A percentile compares a stretch with the other conserved stretches of the same genome.
These are phyloP conservation scores for Sporothrix brasiliensis DNA, from an alignment of 2,329 filamentous ascomycete species.

Conservation along the genomic window DNA sequence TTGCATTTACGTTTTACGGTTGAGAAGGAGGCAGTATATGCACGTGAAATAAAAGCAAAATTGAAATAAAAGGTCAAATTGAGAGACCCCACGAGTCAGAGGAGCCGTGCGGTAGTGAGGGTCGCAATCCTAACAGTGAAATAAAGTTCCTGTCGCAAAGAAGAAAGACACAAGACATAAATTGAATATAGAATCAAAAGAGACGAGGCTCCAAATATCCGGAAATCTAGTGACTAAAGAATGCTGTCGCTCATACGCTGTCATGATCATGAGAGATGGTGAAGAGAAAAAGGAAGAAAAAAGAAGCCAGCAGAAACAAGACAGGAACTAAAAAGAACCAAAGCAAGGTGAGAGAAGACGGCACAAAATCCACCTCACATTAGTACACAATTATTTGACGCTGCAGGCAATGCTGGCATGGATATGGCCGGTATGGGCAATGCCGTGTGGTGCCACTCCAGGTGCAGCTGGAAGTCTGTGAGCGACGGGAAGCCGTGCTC, in stretches of 20 bases:
- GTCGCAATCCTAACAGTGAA: neutral
- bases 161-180: neutral
- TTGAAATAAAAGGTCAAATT: neutral
- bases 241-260: constrained; percentile 22
- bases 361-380: constrained; percentile 31
- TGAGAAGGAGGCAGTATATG: neutral
- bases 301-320: neutral
- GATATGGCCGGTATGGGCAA: constrained; percentile 45
- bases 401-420: constrained; percentile 43
- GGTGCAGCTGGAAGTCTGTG: constrained; percentile 55
- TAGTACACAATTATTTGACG: constrained; percentile 45
- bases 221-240: constrained; percentile 9
- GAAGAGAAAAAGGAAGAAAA: neutral
- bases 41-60: neutral
- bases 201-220: constrained; percentile 15
- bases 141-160: neutral
- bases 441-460: constrained; percentile 59
- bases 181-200: neutral
- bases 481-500: constrained; percentile 55
- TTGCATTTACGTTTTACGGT: neutral
- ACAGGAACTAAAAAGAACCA: neutral
- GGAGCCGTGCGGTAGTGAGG: neutral
- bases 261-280: constrained; percentile 27
- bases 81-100: neutral
- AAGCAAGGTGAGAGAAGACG: neutral